A percentile compares a stretch with the other conserved stretches of the same genome.
These are phyloP conservation scores for Bertia moriformis DNA, from an alignment of 2,329 filamentous ascomycete species.

Conservation along the genomic window DNA sequence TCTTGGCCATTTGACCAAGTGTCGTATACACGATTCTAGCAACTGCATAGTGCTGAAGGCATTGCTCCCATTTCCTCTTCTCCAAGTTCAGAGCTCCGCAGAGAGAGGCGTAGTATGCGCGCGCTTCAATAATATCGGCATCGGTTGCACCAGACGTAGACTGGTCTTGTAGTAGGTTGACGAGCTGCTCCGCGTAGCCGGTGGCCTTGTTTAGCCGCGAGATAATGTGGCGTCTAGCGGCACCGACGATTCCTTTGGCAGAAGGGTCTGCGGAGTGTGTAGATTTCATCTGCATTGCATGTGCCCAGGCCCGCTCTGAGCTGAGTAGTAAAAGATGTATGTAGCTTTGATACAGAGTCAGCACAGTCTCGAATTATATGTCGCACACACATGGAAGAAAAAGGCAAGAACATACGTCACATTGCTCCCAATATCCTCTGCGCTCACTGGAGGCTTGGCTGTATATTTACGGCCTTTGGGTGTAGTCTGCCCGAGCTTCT, in stretches of 20 bases:
- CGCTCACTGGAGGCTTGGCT: slow-evolving; percentile 36
- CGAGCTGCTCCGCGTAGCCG: slow-evolving; percentile 53
- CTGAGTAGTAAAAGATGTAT: slow-evolving; percentile 68
- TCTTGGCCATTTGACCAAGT: slow-evolving; percentile 42
- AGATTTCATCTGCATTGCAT: slow-evolving; percentile 89
- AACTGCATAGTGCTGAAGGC: slow-evolving; percentile 61
- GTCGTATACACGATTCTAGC: slow-evolving; percentile 72
- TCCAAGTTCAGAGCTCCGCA: slow-evolving; percentile 70
- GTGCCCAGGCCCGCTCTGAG: slow-evolving; percentile 83
- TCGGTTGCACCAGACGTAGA: slow-evolving; percentile 28
- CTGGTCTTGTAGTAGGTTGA: slow-evolving; percentile 48
- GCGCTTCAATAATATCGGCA: slow-evolving; percentile 68
- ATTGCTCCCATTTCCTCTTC: slow-evolving; percentile 71
- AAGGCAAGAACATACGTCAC: slow-evolving; percentile 27
- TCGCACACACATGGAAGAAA: neutral
- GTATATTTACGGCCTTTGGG: slow-evolving; percentile 48
- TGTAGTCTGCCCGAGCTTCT: slow-evolving; percentile 44
- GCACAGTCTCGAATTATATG: slow-evolving; percentile 1
- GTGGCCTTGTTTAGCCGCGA: slow-evolving; percentile 74
- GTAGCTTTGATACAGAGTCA: slow-evolving; percentile 36
- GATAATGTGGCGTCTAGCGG: slow-evolving; percentile 74
- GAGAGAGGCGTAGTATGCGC: slow-evolving; percentile 67
- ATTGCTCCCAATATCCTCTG: slow-evolving; percentile 38
- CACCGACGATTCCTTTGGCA: slow-evolving; percentile 58
- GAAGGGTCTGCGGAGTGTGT: slow-evolving; percentile 61